Evolutionary conservation across 2,329 filamentous ascomycete species (phyloP).

Genomic region (Polytolypa hystricis): DNA sequence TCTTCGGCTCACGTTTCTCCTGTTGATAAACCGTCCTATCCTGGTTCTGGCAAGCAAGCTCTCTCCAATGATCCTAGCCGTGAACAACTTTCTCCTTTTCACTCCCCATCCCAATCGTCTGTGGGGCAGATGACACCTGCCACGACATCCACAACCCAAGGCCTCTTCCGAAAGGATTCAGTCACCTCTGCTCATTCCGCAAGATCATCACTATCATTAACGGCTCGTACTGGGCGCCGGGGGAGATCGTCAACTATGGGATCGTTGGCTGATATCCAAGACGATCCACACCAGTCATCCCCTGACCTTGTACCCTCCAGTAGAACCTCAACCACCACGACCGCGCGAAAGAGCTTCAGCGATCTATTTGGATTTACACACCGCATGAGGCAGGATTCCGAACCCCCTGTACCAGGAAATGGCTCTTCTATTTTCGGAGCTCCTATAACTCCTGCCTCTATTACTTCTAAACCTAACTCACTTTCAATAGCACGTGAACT

Average conservation of each 20-base stretch:
- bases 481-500: slow-evolving; percentile 63
- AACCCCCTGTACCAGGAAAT: slow-evolving; percentile 54
- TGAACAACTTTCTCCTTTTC: slow-evolving; percentile 30
- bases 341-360: slow-evolving; percentile 83
- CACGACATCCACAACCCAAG: slow-evolving; percentile 31
- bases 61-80: slow-evolving; percentile 19
- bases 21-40: slow-evolving; percentile 23
- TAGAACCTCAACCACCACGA: slow-evolving; percentile 70
- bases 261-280: slow-evolving; percentile 62
- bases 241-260: slow-evolving; percentile 84
- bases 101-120: slow-evolving; percentile 43
- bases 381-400: slow-evolving; percentile 71
- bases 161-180: slow-evolving; percentile 49
- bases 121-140: slow-evolving; percentile 39
- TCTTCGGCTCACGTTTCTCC: too few species aligned
- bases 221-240: slow-evolving; percentile 51
- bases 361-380: slow-evolving; percentile 68
- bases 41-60: slow-evolving; percentile 16
- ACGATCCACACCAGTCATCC: slow-evolving; percentile 57
- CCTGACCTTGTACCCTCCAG: slow-evolving; percentile 46
- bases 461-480: slow-evolving; percentile 69
- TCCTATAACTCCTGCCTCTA: slow-evolving; percentile 57
- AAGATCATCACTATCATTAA: slow-evolving; percentile 41
- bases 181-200: slow-evolving; percentile 56
- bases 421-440: slow-evolving; percentile 49